Conservation (phyloP, 345 rosid species). For the Acer yangbiense region DNA sequence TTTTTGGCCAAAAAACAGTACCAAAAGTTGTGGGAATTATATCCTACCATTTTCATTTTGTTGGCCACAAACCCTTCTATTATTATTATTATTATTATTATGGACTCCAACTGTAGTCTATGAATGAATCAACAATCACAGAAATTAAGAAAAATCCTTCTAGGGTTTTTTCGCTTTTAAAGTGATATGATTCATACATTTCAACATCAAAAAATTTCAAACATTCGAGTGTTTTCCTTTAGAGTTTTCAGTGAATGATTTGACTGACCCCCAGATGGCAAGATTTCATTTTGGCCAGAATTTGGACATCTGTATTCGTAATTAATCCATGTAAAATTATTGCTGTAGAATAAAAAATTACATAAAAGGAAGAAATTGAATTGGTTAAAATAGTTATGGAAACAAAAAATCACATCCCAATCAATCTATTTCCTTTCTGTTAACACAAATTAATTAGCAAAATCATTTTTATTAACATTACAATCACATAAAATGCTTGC, state of each 20-base stretch:
- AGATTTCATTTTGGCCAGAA: not conserved
- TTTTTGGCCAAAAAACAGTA: not conserved
- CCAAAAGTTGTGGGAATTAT: not conserved
- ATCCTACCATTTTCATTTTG: not conserved
- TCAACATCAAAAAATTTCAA: not conserved
- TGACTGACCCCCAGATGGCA: not conserved
- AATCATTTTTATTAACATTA: not conserved
- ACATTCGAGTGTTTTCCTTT: not conserved
- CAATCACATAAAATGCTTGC: constrained; percentile 8
- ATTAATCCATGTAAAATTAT: not conserved
- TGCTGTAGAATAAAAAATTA: no score
- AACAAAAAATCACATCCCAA: not conserved
- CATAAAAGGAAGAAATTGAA: not conserved
- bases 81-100: not conserved
- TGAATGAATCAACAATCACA: not conserved
- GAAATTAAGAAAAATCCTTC: not conserved
- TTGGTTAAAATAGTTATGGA: not conserved
- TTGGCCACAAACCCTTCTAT: constrained; percentile 1
- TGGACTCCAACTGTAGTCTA: no score
- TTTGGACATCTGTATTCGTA: not conserved
- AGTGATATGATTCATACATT: not conserved
- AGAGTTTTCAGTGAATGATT: not conserved
- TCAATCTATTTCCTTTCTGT: not conserved
- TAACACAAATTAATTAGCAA: not conserved
- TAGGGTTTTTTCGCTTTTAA: not conserved